Base-by-base conservation (phyloP, 441 rosid genomes). In the Croton laevigatus region DNA sequence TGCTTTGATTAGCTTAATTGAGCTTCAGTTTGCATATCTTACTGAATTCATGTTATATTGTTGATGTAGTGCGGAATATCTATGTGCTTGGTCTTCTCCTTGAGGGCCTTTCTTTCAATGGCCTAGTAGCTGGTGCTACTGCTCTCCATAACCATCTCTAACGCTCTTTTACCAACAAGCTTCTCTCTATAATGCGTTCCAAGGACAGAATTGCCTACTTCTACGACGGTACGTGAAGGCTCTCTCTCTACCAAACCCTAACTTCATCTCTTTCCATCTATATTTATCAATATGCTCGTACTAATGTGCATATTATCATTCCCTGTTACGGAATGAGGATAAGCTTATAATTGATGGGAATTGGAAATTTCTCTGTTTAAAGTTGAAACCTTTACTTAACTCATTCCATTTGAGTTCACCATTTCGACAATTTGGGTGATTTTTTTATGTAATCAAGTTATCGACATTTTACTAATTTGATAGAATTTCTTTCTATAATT, bases 121-220 rank as follows among this genome's bases (percentile, higher is more conserved):
- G 69, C 62, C 62, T 23, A 66, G 51, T 27, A 27, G 32, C 32
- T 27, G 32, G 32, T 27, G 32, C 32, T 27, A 27, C 32, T 27
- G 32, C 32, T 53, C 52, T 61, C 53, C 32, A 34, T 66, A 67
- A 66, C 68, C 40, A 52, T 54, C 44, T 20, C 45, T 34, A 52
- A 54, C 49, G 17, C 60, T 57, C 61, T 57, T 27, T 5, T n/a
- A 4, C 7, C 14, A 9, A 10, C 3, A 27, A 40, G 10, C 16
- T 51, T 16, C 69, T 22, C 16, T 27, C 58, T 10, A 63, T 65
- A 71, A 94, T 92, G 98, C 90, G 88, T 19, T 78, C 96, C 36
- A 95, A 89, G 88, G 99, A 95, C 77, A 86, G 80, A 77, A 91
- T 95, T 65, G 70, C 98, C 65, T 95, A 95, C 85, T 95, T 92